phyloP scores from a whole-genome alignment of 2,329 filamentous ascomycete species.

The Fusarium siculi region DNA sequence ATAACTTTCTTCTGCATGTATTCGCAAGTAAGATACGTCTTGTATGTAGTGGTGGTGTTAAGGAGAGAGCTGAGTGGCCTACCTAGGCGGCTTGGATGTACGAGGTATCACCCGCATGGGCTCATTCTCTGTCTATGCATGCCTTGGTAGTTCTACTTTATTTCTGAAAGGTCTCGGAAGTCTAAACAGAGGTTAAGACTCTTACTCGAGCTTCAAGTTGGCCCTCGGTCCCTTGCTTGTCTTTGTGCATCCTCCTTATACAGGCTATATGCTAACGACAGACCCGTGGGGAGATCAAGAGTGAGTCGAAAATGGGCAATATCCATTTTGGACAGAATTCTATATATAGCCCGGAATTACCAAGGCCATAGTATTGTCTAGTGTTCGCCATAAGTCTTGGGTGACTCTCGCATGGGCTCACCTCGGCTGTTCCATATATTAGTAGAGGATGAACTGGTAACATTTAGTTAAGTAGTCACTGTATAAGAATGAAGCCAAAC shows the following conservation, averaged over 20 bases:
- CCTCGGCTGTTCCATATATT: background rate
- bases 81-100: background rate
- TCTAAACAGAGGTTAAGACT: background rate
- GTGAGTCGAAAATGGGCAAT: background rate
- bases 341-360: too few relatives aligned
- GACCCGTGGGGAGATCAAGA: background rate
- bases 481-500: too few relatives aligned
- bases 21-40: background rate
- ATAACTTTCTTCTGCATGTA: background rate
- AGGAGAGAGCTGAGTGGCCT: background rate
- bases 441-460: background rate
- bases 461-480: background rate
- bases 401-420: background rate
- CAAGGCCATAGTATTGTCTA: fast-evolving
- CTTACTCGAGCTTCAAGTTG: background rate
- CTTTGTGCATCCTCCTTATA: background rate
- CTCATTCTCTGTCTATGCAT: background rate
- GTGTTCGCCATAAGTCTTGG: background rate
- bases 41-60: background rate
- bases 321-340: too few relatives aligned
- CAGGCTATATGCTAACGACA: background rate
- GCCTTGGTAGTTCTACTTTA: background rate
- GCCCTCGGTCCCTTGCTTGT: background rate
- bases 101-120: background rate
- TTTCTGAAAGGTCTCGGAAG: background rate